Percentiles rank a stretch among this genome's conserved stretches.
Conservation (phyloP, 2,329 filamentous ascomycete species). For the Didymella segeticola region DNA sequence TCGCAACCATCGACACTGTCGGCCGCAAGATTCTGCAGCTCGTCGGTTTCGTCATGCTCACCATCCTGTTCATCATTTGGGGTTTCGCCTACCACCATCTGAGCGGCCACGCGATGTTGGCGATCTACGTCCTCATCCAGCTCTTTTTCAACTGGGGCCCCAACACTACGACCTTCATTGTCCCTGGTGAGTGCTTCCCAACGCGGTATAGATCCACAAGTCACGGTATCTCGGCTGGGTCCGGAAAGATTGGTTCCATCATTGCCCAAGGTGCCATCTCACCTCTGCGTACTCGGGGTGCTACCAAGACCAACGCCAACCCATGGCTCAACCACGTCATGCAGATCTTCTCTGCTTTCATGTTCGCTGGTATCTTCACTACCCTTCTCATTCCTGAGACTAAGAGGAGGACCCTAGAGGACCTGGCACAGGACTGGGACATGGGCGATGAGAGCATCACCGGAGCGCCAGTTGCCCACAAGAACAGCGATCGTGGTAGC, state of each 20-base stretch:
- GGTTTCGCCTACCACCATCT: constrained; percentile 47
- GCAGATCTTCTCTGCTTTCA: constrained; percentile 80
- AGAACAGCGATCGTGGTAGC: constrained; percentile 29
- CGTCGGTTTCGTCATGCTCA: constrained; percentile 41
- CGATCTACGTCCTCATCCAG: constrained; percentile 56
- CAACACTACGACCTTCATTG: constrained; percentile 60
- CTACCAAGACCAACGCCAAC: constrained; percentile 49
- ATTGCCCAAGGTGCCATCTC: constrained; percentile 57
- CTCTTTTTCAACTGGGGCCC: constrained; percentile 61
- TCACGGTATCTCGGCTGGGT: constrained; percentile 58
- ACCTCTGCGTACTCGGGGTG: constrained; percentile 61
- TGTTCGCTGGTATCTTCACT: constrained; percentile 73
- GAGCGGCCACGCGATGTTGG: constrained; percentile 51
- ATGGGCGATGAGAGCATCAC: constrained; percentile 45
- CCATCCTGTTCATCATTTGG: constrained; percentile 45
- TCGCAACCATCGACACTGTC: constrained; percentile 68
- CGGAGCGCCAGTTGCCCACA: constrained; percentile 27
- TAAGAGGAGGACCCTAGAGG: constrained; percentile 76
- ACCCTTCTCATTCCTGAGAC: constrained; percentile 79
- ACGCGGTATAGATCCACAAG: constrained; percentile 58
- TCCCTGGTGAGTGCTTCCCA: constrained; percentile 59
- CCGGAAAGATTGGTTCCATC: constrained; percentile 58
- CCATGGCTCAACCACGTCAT: constrained; percentile 78
- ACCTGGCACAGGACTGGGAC: constrained; percentile 59
- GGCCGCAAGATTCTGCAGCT: constrained; percentile 58